phyloP scores from a whole-genome alignment of 805 yeast species.

The Barnettozyma sucrosica region DNA sequence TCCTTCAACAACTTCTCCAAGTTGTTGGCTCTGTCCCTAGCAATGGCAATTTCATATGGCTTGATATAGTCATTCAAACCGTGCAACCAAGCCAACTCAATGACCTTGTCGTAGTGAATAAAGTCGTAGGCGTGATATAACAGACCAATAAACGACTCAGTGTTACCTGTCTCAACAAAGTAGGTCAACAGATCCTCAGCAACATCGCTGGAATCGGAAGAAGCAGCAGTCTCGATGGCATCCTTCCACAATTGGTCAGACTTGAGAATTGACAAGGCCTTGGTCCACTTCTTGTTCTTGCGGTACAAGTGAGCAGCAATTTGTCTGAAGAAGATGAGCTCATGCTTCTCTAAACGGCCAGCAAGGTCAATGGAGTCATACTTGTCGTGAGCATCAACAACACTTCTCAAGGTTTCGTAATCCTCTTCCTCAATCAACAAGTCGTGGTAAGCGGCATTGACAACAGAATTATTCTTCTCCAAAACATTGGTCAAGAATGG shows the following conservation, averaged over 20 bases:
- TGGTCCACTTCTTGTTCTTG: slow-evolving; percentile 89
- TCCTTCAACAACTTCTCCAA: slow-evolving; percentile 63
- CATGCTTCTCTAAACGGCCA: slow-evolving; percentile 86
- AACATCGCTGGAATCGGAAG: slow-evolving; percentile 70
- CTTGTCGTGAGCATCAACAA: slow-evolving; percentile 85
- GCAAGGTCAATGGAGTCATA: slow-evolving; percentile 92
- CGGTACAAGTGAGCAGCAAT: slow-evolving; percentile 92
- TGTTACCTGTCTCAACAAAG: slow-evolving; percentile 95
- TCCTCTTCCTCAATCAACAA: slow-evolving; percentile 95
- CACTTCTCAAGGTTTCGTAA: slow-evolving; percentile 79
- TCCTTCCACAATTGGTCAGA: slow-evolving; percentile 93
- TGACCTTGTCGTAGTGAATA: slow-evolving; percentile 74
- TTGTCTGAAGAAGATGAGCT: slow-evolving; percentile 87
- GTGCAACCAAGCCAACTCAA: slow-evolving; percentile 90
- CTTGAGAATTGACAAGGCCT: slow-evolving; percentile 83
- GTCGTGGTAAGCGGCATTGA: slow-evolving; percentile 93
- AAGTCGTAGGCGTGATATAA: slow-evolving; percentile 80
- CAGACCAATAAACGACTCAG: slow-evolving; percentile 89
- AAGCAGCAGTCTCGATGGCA: slow-evolving; percentile 86
- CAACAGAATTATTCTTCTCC: slow-evolving; percentile 83
- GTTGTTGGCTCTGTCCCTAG: slow-evolving; percentile 69
- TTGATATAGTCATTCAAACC: slow-evolving; percentile 76
- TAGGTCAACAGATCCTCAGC: slow-evolving; percentile 85
- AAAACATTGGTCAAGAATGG: slow-evolving; percentile 90
- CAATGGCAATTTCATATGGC: slow-evolving; percentile 84